Conservation (phyloP, 2,329 filamentous ascomycete genomes). For the Botrytis pseudocinerea region DNA sequence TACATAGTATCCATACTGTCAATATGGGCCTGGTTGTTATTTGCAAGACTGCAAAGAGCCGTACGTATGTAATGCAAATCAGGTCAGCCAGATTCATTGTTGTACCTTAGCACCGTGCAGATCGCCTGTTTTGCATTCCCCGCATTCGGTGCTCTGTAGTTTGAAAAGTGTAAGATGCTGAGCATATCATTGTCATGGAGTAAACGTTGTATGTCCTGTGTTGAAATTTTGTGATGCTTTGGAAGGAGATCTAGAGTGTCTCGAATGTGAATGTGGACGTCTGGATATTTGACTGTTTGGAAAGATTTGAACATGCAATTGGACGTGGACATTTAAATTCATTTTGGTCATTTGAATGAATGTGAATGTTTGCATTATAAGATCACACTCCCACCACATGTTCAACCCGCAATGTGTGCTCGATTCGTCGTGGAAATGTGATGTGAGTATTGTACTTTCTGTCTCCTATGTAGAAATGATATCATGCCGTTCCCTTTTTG, state of each 20-base stretch:
- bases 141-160: background rate
- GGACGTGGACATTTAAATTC: background rate
- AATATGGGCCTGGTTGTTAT: conserved; percentile 31
- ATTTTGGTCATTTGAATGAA: background rate
- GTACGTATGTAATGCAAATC: conserved; percentile 28
- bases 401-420: background rate
- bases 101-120: conserved; percentile 15
- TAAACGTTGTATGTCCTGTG: background rate
- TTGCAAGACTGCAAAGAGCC: conserved; percentile 21
- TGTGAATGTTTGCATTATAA: background rate
- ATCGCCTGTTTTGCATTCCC: conserved; percentile 16
- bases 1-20: conserved; percentile 38
- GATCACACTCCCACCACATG: background rate
- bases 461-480: background rate
- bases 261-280: background rate
- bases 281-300: background rate
- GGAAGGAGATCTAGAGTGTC: background rate
- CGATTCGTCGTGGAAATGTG: background rate
- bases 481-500: background rate
- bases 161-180: conserved; percentile 1
- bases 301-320: background rate
- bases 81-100: conserved; percentile 18
- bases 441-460: background rate
- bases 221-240: background rate
- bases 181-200: background rate